Evolutionary conservation across 163 green algal species (phyloP), one percentile per base, ranked within the genome.

Genomic region (Scenedesmus sp.): DNA sequence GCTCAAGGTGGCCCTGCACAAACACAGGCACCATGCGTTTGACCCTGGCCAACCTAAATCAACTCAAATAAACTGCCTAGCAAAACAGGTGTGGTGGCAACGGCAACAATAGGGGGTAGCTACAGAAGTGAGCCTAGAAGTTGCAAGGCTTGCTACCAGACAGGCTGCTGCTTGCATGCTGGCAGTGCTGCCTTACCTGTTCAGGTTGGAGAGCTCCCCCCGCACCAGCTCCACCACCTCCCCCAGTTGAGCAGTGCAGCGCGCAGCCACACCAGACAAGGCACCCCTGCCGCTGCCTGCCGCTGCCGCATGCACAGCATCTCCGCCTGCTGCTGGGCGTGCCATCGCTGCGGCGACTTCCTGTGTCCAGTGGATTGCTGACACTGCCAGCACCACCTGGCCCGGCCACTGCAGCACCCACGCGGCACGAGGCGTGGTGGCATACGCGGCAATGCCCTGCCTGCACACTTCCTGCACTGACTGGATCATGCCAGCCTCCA

Each of bases 371-470:
- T 92, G 97, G 85, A 97, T 96, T n/a, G 93, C 96, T 18, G 95
- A 96, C 57, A 97, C 96, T 16, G 97, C 96, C 66, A 98, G 95
- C 86, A 98, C 96, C 52, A 97, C 95, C 92, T 97, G 95, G 20
- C 97, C 96, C 20, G 96, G 96, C 96, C 96, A 98, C 83, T 97
- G 86, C 74, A 98, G 94, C 74, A 97, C 94, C 96, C 96, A 98
- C 66, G 94, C 26, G 10, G 91, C 87, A 18, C 96, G 89, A 3
- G 89, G 64, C 15, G 87, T 93, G 1, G 70, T 82, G 4, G 93
- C 88, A 86, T 98, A 98, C 15, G 94, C 93, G 10, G 77, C 88
- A 73, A 97, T 91, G 73, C 95, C 94, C 87, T 95, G 87, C 23
- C 87, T 88, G 93, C 92, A 95, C 34, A 94, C 88, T 54, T 97